These are phyloP conservation scores for Yamadazyma aaseri DNA, from an alignment of 1,139 yeast genomes.

Conservation along the genomic window DNA sequence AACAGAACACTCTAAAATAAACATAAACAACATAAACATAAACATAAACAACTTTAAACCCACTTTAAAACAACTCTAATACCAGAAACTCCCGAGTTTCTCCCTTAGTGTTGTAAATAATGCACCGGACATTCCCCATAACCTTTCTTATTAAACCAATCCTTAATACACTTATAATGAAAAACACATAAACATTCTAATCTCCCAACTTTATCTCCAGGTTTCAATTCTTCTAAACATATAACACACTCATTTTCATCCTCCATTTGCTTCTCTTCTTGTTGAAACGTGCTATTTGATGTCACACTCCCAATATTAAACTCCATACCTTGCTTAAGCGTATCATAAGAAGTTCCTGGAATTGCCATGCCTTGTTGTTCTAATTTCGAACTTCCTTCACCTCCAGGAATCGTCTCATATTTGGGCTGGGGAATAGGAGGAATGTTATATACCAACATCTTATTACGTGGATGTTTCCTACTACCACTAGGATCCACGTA, in stretches of 20 bases:
- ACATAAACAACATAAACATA: not conserved
- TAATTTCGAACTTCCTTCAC: not conserved
- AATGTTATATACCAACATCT: slow-evolving; percentile 83
- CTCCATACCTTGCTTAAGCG: slow-evolving; percentile 9
- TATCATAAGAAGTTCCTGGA: slow-evolving; percentile 18
- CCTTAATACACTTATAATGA: slow-evolving; percentile 85
- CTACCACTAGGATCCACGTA: slow-evolving; percentile 23
- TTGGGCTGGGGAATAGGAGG: slow-evolving; percentile 53
- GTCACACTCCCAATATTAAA: slow-evolving; percentile 23
- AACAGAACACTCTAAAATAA: no score
- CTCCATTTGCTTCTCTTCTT: slow-evolving; percentile 22
- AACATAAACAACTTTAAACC: not conserved
- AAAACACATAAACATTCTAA: slow-evolving; percentile 92
- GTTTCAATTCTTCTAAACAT: slow-evolving; percentile 82
- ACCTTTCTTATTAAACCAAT: slow-evolving; percentile 87
- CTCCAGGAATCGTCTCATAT: slow-evolving; percentile 30
- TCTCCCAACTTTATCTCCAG: slow-evolving; percentile 88
- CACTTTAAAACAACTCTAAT: not conserved
- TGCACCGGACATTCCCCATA: slow-evolving; percentile 88
- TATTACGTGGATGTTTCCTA: slow-evolving; percentile 46
- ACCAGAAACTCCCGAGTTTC: not conserved
- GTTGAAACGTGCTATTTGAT: slow-evolving; percentile 24
- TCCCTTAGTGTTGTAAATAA: slow-evolving; percentile 32
- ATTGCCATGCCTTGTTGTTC: slow-evolving; percentile 7
- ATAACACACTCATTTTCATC: slow-evolving; percentile 80